phyloP scores from a whole-genome alignment of 2,329 filamentous ascomycete genomes.

The Diaporthe destruens region DNA sequence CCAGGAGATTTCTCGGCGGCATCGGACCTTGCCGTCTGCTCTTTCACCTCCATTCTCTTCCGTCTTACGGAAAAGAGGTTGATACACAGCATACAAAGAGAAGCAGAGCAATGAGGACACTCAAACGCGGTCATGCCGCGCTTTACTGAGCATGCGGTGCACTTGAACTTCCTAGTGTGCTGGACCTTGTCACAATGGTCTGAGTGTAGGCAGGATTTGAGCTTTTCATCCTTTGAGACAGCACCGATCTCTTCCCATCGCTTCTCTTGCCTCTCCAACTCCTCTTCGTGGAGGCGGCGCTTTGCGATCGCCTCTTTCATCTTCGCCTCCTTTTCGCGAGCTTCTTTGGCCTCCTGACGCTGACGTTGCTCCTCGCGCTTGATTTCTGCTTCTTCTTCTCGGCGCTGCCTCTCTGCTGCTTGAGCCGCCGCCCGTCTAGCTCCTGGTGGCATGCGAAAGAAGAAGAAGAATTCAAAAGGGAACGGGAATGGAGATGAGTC shows the following conservation, averaged over 20 bases:
- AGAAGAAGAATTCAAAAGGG: not conserved
- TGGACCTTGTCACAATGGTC: slow-evolving; percentile 44
- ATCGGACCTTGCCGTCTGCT: slow-evolving; percentile 22
- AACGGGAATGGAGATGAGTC: not conserved
- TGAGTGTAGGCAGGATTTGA: slow-evolving; percentile 45
- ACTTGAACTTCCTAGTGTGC: slow-evolving; percentile 46
- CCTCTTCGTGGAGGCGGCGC: not conserved
- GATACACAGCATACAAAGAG: slow-evolving; percentile 47
- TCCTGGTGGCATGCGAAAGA: not conserved
- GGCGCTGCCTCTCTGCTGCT: not conserved
- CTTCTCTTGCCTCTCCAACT: slow-evolving; percentile 41
- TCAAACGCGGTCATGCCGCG: slow-evolving; percentile 45
- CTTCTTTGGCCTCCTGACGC: not conserved
- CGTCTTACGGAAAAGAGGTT: slow-evolving; percentile 42
- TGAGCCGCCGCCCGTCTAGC: not conserved
- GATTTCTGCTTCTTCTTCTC: not conserved
- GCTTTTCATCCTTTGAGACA: slow-evolving; percentile 43
- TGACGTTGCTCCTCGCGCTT: not conserved
- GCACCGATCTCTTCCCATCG: slow-evolving; percentile 42
- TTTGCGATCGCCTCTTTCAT: not conserved
- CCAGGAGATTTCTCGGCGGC: not conserved
- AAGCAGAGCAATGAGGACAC: slow-evolving; percentile 44
- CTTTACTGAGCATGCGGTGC: slow-evolving; percentile 43
- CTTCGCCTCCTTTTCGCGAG: not conserved
- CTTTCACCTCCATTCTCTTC: slow-evolving; percentile 34